Evolutionary conservation across 2,329 filamentous ascomycete genomes (phyloP).

Genomic region (Scedosporium boydii): DNA sequence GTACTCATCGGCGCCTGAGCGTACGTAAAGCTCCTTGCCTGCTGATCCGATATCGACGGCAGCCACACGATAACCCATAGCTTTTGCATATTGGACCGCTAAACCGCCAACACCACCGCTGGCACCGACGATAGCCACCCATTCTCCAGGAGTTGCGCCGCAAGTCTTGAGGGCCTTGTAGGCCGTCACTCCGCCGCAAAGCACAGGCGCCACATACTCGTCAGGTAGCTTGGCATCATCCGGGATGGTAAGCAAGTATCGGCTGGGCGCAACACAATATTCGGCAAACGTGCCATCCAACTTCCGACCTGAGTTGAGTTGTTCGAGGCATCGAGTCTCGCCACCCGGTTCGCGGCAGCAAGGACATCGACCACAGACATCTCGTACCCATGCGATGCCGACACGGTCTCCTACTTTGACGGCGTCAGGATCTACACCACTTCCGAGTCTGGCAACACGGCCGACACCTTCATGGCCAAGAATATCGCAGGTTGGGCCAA

Average conservation of each 20-base stretch:
- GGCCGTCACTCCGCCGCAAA: constrained; percentile 33
- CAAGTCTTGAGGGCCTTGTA: constrained; percentile 29
- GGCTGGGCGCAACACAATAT: constrained; percentile 23
- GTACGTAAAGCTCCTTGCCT: constrained; percentile 19
- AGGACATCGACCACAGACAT: constrained; percentile 23
- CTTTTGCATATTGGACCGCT: constrained; percentile 26
- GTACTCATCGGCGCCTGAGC: constrained; percentile 26
- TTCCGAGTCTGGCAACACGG: constrained; percentile 25
- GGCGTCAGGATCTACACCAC: constrained; percentile 17
- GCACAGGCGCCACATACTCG: constrained; percentile 27
- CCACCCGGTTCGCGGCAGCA: constrained; percentile 21
- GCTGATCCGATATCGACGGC: constrained; percentile 25
- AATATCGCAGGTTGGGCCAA: constrained; percentile 23
- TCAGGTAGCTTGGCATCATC: constrained; percentile 17
- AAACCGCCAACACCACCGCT: constrained; percentile 30
- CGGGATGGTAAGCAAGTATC: constrained; percentile 20
- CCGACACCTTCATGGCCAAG: constrained; percentile 37
- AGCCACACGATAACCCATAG: constrained; percentile 31
- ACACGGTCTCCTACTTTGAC: constrained; percentile 23
- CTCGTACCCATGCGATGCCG: constrained; percentile 28
- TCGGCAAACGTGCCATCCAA: constrained; percentile 30
- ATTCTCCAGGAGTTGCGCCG: constrained; percentile 21
- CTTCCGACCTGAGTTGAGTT: constrained; percentile 21
- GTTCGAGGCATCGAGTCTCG: constrained; percentile 25
- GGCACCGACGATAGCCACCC: constrained; percentile 26